These are phyloP conservation scores for Prunus davidiana DNA, from an alignment of 306 rosid genomes.

Conservation along the genomic window DNA sequence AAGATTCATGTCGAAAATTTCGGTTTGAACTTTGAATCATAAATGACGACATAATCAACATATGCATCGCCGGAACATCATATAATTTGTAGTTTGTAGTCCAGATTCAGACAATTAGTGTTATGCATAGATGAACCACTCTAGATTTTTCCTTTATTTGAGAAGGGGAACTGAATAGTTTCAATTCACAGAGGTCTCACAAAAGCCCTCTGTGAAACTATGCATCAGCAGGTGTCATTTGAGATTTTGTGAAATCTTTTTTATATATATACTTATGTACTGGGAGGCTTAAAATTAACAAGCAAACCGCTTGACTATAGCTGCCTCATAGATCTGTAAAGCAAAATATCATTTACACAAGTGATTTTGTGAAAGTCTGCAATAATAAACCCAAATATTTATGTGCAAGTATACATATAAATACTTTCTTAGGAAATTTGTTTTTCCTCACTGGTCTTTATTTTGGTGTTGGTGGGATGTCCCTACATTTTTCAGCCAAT, in stretches of 20 bases:
- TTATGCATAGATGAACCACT: too few relatives aligned
- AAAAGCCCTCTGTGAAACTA: too few relatives aligned
- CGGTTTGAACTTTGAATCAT: background rate
- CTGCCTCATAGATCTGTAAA: conserved; percentile 30
- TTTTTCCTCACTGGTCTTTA: conserved; percentile 34
- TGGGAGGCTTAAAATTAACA: too few relatives aligned
- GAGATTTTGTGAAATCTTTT: too few relatives aligned
- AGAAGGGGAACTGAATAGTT: too few relatives aligned
- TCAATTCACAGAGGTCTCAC: too few relatives aligned
- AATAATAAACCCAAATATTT: conserved; percentile 34
- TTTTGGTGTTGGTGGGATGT: conserved; percentile 41
- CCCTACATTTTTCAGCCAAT: conserved; percentile 73
- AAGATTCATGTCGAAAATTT: background rate
- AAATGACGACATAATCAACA: background rate
- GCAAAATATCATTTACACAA: conserved; percentile 38
- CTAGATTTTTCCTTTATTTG: too few relatives aligned
- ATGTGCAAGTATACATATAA: conserved; percentile 56
- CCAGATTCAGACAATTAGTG: background rate
- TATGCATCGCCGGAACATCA: background rate
- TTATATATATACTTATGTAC: too few relatives aligned
- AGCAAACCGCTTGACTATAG: conserved; percentile 10
- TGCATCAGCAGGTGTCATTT: too few relatives aligned
- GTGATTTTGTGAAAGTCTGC: conserved; percentile 44
- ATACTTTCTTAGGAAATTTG: conserved; percentile 30
- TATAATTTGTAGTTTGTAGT: background rate